Percentiles rank a stretch among this genome's conserved stretches.
Conservation (phyloP, 1,284 basidiomycete genomes). For the Puccinia hordei region DNA sequence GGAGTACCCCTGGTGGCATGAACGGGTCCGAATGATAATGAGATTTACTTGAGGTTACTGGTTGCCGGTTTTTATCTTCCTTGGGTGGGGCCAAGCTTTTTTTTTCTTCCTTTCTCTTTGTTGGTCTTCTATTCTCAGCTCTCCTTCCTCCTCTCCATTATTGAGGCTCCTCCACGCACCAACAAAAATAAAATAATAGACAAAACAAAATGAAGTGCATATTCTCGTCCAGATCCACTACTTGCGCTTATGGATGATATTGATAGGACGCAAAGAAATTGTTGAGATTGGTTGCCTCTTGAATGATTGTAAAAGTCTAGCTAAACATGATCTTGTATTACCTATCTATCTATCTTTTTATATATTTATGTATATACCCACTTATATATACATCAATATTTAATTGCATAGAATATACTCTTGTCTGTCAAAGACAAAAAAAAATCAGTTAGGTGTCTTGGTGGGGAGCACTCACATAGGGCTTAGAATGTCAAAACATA, state of each 20-base stretch:
- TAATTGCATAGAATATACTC: not conserved
- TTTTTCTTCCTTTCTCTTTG: not conserved
- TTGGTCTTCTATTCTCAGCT: not conserved
- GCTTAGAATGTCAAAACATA: no score
- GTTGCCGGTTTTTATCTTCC: not conserved
- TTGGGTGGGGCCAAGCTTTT: not conserved
- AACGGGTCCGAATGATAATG: conserved; percentile 2
- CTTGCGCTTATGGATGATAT: no score
- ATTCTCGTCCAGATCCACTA: no score
- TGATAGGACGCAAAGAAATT: not conserved
- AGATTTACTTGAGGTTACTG: not conserved
- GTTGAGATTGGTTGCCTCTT: not conserved
- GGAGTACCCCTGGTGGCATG: not conserved
- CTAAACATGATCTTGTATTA: no score
- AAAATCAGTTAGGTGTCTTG: no score
- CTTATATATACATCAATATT: not conserved
- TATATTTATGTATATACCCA: not conserved
- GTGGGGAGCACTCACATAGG: no score
- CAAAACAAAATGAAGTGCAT: no score
- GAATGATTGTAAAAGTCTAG: not conserved
- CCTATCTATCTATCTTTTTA: not conserved
- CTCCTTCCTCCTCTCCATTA: no score
- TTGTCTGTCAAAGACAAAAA: no score
- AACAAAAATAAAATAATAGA: no score
- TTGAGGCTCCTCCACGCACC: no score